phyloP scores from a whole-genome alignment of 257 asterid species.

The Scutellaria galericulata region DNA sequence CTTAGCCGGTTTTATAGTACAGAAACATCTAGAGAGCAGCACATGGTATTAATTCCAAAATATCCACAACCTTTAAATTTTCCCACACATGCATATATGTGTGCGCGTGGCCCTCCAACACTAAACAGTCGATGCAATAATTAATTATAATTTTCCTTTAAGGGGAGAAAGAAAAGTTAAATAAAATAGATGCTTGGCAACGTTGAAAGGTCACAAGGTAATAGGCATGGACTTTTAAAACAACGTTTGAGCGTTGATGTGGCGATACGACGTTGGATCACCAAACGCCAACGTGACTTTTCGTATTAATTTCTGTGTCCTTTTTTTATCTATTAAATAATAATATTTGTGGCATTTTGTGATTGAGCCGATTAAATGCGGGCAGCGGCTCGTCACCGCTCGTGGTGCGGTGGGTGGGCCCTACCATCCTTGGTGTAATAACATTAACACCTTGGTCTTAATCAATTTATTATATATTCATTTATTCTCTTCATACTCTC shows the following conservation, averaged over 20 bases:
- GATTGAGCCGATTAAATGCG: constrained; percentile 26
- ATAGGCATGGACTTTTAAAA: constrained; percentile 1
- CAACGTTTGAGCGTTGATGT: constrained; percentile 14
- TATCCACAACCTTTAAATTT: not conserved
- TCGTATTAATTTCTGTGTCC: not conserved
- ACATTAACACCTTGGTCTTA: not conserved
- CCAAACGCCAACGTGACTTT: constrained; percentile 32
- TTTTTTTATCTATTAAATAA: not conserved
- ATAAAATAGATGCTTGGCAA: not conserved
- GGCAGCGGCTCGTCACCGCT: constrained; percentile 51
- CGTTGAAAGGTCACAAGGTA: constrained; percentile 33
- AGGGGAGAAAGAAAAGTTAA: not conserved
- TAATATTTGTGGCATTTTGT: constrained; percentile 28
- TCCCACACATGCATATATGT: not conserved
- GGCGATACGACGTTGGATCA: constrained; percentile 38
- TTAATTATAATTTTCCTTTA: not conserved
- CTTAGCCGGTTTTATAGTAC: constrained; percentile 15
- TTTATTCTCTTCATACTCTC: too few relatives aligned
- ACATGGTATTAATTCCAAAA: constrained; percentile 8
- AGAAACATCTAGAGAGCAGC: constrained; percentile 5
- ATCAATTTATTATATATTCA: too few relatives aligned
- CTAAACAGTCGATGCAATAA: not conserved
- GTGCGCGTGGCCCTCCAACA: constrained; percentile 14
- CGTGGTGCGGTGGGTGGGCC: constrained; percentile 41
- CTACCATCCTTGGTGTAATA: not conserved